phyloP scores from a whole-genome alignment of 805 yeast genomes.

The Candida tibetensis region DNA sequence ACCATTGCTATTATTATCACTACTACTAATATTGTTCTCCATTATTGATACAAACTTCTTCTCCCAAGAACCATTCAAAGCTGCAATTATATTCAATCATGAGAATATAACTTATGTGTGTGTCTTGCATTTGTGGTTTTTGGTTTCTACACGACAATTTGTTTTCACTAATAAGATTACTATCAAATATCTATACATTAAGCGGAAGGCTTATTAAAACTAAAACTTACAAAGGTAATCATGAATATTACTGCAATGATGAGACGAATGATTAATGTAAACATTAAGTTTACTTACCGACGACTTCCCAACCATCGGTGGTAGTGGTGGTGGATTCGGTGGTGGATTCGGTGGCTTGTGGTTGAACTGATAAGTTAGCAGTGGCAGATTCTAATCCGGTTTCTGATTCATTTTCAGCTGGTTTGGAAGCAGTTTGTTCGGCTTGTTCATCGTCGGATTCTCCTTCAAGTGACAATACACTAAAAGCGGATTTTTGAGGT shows the following conservation, averaged over 20 bases:
- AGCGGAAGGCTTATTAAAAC: neutral
- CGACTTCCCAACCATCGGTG: slow-evolving; percentile 51
- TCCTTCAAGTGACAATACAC: slow-evolving; percentile 48
- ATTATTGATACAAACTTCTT: too few relatives aligned
- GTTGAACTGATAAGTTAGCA: slow-evolving; percentile 34
- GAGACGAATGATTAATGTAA: neutral
- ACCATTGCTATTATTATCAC: slow-evolving; percentile 7
- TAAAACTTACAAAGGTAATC: slow-evolving; percentile 5
- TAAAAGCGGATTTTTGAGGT: slow-evolving; percentile 45
- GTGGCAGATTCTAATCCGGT: slow-evolving; percentile 36
- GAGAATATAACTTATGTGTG: too few relatives aligned
- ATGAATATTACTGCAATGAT: slow-evolving; percentile 1
- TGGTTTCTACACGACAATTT: neutral
- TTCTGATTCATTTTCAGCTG: slow-evolving; percentile 14
- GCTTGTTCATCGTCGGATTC: slow-evolving; percentile 50
- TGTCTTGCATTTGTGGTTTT: too few relatives aligned
- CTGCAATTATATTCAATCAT: too few relatives aligned
- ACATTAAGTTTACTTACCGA: slow-evolving; percentile 33
- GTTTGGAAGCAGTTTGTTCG: slow-evolving; percentile 13
- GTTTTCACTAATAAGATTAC: neutral
- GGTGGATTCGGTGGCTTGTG: slow-evolving; percentile 13
- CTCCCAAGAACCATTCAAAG: too few relatives aligned
- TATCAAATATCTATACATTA: slow-evolving; percentile 3
- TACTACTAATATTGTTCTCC: too few relatives aligned
- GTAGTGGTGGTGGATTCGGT: too few relatives aligned